A percentile compares a stretch with the other conserved stretches of the same genome.
Conservation (phyloP, 306 rosid species). For the Gillenia trifoliata region DNA sequence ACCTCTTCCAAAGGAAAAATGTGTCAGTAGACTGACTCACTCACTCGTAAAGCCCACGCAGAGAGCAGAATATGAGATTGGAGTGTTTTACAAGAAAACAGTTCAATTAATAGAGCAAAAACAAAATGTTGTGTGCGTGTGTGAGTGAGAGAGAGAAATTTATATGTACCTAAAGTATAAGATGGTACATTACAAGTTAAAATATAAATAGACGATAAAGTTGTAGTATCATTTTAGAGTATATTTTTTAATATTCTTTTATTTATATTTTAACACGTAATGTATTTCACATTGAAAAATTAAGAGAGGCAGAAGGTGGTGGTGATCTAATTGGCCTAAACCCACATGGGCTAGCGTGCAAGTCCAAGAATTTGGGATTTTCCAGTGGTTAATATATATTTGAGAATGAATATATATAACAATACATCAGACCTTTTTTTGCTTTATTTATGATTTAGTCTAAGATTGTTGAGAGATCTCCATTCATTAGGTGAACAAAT, state of each 20-base stretch:
- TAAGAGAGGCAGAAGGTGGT: too few relatives aligned
- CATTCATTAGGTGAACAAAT: background rate
- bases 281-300: too few relatives aligned
- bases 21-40: background rate
- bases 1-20: conserved; percentile 18
- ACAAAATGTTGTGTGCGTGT: too few relatives aligned
- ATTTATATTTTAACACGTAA: too few relatives aligned
- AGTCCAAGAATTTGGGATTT: background rate
- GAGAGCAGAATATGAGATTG: background rate
- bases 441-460: background rate
- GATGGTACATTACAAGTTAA: accelerated
- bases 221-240: too few relatives aligned
- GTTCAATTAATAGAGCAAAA: too few relatives aligned
- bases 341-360: background rate
- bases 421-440: background rate
- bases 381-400: background rate
- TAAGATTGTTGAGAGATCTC: background rate
- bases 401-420: too few relatives aligned
- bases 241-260: too few relatives aligned
- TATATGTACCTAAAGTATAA: too few relatives aligned
- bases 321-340: background rate
- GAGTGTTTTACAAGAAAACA: background rate
- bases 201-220: too few relatives aligned
- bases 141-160: background rate
- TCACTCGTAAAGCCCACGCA: conserved; percentile 6